Percentiles rank a stretch among this genome's conserved stretches.
phyloP scores from a whole-genome alignment of 2,329 filamentous ascomycete genomes.

The Fusarium sambucinum region DNA sequence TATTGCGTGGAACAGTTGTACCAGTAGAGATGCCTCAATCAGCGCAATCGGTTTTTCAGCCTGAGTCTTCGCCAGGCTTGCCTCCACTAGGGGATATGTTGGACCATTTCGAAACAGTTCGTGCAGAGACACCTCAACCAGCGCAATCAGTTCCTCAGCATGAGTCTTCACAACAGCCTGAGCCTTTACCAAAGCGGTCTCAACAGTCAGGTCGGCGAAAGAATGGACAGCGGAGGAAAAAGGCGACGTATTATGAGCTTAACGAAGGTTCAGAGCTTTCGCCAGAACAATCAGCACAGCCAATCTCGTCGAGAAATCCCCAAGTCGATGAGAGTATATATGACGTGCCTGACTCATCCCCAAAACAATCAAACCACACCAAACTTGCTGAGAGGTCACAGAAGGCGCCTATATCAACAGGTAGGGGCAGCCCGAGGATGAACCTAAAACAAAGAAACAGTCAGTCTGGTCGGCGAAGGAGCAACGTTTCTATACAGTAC shows the following conservation, averaged over 20 bases:
- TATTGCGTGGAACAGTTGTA: not conserved
- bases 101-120: not conserved
- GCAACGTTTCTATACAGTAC: not conserved
- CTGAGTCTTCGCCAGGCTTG: not conserved
- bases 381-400: not conserved
- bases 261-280: conserved; percentile 23
- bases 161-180: not conserved
- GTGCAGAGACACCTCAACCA: not conserved
- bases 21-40: not conserved
- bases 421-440: not conserved
- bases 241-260: conserved; percentile 12
- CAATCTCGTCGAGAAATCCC: not conserved
- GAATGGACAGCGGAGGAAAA: conserved; percentile 27
- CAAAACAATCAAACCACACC: not conserved
- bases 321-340: not conserved
- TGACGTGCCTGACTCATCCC: not conserved
- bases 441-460: not conserved
- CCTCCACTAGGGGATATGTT: not conserved
- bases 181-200: not conserved
- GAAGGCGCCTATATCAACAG: not conserved
- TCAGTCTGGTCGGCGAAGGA: not conserved
- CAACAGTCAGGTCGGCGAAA: not conserved
- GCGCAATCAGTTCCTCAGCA: not conserved
- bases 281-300: not conserved
- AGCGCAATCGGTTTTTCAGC: not conserved